A percentile compares a stretch with the other conserved stretches of the same genome.
Evolutionary conservation across 805 yeast species (phyloP).

Genomic region (Saccharomycopsis oosterbeekiorum): DNA sequence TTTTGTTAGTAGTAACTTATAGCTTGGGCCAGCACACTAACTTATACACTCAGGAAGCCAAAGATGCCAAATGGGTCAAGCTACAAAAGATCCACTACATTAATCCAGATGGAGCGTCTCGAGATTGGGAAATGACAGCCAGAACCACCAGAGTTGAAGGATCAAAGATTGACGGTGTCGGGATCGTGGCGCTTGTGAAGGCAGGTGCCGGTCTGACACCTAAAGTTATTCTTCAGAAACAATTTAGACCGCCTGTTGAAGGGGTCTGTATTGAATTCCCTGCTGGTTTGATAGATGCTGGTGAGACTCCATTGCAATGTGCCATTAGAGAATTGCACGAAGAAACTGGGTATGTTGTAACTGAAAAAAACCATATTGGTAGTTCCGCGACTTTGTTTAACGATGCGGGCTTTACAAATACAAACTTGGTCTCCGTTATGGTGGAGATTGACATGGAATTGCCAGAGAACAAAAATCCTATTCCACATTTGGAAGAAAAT

Average conservation of each 20-base stretch:
- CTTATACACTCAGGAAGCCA: neutral
- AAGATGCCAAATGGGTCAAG: slow-evolving; percentile 52
- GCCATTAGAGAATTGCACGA: slow-evolving; percentile 84
- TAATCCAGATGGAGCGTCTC: slow-evolving; percentile 59
- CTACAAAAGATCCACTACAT: slow-evolving; percentile 54
- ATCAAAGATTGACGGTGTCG: slow-evolving; percentile 79
- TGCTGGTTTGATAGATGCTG: slow-evolving; percentile 86
- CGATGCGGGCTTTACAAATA: slow-evolving; percentile 88
- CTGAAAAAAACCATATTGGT: slow-evolving; percentile 28
- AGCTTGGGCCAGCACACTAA: neutral
- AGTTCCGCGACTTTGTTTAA: slow-evolving; percentile 45
- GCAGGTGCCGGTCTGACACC: slow-evolving; percentile 33
- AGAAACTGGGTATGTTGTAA: slow-evolving; percentile 88
- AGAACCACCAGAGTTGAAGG: slow-evolving; percentile 61
- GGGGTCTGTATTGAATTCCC: slow-evolving; percentile 90
- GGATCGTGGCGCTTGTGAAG: slow-evolving; percentile 65
- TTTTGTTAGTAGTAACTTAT: no score
- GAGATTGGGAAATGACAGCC: slow-evolving; percentile 90
- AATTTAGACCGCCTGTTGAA: slow-evolving; percentile 85
- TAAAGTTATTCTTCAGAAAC: slow-evolving; percentile 63
- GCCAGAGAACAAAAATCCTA: slow-evolving; percentile 58
- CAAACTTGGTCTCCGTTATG: slow-evolving; percentile 71
- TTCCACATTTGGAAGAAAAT: slow-evolving; percentile 72
- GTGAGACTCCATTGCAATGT: slow-evolving; percentile 65
- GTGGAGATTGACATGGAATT: slow-evolving; percentile 65